phyloP scores from a whole-genome alignment of 2,329 filamentous ascomycete species.

The Fonsecaea multimorphosa region DNA sequence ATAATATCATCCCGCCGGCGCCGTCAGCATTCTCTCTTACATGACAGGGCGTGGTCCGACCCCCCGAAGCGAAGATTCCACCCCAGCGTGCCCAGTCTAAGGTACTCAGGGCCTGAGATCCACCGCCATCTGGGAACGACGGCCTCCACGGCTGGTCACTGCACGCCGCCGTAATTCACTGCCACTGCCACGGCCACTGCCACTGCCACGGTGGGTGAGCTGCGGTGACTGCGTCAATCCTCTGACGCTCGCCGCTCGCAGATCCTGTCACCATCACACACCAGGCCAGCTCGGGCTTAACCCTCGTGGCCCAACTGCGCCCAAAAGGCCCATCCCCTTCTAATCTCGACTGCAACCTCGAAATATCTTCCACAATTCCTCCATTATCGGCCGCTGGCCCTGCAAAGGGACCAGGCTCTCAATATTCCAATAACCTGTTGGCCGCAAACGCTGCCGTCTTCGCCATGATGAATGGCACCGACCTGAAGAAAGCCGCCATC shows the following conservation, averaged over 20 bases:
- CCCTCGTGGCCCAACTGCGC: conserved; percentile 27
- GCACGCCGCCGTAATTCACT: conserved; percentile 18
- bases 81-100: neutral
- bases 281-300: conserved; percentile 26
- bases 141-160: conserved; percentile 4
- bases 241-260: conserved; percentile 8
- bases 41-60: conserved; percentile 11
- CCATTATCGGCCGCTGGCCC: conserved; percentile 37
- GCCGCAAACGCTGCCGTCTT: conserved; percentile 38
- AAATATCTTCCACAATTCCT: conserved; percentile 38
- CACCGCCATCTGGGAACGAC: conserved; percentile 1
- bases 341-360: conserved; percentile 19
- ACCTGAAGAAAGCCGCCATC: conserved; percentile 69
- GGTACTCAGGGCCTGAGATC: conserved; percentile 1
- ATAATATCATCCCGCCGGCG: conserved; percentile 6
- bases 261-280: conserved; percentile 22
- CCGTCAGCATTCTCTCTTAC: conserved; percentile 18
- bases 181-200: conserved; percentile 1
- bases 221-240: conserved; percentile 15
- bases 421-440: conserved; percentile 32
- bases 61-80: conserved; percentile 11
- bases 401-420: conserved; percentile 39
- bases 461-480: conserved; percentile 66
- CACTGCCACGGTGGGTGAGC: no score
- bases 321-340: conserved; percentile 29